Conservation (phyloP, 306 rosid species). For the Myrica gale region DNA sequence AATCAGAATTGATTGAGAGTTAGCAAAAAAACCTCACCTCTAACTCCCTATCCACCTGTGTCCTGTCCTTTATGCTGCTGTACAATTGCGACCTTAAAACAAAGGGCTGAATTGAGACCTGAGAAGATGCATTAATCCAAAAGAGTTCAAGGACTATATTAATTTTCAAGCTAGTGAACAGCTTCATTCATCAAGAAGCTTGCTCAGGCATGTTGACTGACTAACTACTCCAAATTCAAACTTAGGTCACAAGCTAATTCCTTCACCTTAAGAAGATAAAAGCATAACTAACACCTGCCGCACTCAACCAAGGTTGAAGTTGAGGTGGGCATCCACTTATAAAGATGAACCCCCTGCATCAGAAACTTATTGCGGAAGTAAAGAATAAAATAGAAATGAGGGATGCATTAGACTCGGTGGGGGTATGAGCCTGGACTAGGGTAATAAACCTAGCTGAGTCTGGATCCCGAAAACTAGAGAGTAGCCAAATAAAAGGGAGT, state of each 20-base stretch:
- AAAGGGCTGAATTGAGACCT: conserved; percentile 75
- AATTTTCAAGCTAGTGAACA: background rate
- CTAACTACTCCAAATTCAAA: background rate
- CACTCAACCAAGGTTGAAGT: background rate
- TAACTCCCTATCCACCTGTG: conserved; percentile 83
- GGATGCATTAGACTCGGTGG: background rate
- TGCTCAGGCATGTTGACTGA: background rate
- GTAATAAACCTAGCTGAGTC: background rate
- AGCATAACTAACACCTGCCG: background rate
- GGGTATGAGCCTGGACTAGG: background rate
- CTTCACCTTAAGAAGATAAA: background rate
- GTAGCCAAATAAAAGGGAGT: too few species aligned
- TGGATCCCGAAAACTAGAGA: too few species aligned
- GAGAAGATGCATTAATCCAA: conserved; percentile 31
- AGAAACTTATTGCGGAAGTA: background rate
- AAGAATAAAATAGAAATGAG: background rate
- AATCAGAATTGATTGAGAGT: background rate
- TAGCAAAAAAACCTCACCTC: conserved; percentile 50
- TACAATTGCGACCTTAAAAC: conserved; percentile 83
- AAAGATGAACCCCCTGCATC: background rate
- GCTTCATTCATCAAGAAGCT: background rate
- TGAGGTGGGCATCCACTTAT: background rate
- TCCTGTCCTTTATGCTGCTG: conserved; percentile 85
- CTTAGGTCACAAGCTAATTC: background rate
- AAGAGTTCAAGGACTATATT: conserved; percentile 2